phyloP scores from a whole-genome alignment of 2,329 filamentous ascomycete species.

The Microsporum ferrugineum region DNA sequence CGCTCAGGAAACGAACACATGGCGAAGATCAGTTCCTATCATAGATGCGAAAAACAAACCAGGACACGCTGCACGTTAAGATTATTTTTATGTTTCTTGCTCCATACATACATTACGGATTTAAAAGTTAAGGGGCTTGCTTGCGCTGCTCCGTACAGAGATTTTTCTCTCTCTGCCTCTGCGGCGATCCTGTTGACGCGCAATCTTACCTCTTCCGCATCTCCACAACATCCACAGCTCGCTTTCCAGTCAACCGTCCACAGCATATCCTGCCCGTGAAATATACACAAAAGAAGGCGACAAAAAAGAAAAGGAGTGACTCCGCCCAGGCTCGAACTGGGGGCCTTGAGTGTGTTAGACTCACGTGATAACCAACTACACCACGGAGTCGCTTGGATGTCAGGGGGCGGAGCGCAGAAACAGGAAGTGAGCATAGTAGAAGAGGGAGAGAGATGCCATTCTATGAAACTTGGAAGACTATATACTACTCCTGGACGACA shows the following conservation, averaged over 20 bases:
- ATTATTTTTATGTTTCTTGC: background rate
- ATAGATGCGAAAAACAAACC: background rate
- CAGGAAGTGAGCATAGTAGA: background rate
- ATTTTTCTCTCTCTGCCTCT: background rate
- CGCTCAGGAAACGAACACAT: background rate
- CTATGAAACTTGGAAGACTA: background rate
- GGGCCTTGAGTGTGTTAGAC: conserved; percentile 12
- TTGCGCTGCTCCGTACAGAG: background rate
- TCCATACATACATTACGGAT: background rate
- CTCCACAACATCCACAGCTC: background rate
- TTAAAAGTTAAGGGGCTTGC: background rate
- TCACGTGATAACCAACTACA: conserved; percentile 13
- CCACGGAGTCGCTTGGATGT: conserved; percentile 3
- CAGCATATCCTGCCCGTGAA: background rate
- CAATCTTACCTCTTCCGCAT: background rate
- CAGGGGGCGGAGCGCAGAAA: background rate
- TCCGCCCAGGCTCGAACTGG: conserved; percentile 11
- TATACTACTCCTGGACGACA: background rate
- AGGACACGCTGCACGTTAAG: background rate
- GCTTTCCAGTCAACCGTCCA: too few species aligned
- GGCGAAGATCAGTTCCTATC: conserved; percentile 1
- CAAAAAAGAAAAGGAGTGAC: conserved; percentile 6
- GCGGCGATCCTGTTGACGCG: background rate
- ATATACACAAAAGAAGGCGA: background rate
- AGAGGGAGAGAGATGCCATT: background rate